phyloP scores from a whole-genome alignment of 306 rosid species.

The Dryas alaskensis region DNA sequence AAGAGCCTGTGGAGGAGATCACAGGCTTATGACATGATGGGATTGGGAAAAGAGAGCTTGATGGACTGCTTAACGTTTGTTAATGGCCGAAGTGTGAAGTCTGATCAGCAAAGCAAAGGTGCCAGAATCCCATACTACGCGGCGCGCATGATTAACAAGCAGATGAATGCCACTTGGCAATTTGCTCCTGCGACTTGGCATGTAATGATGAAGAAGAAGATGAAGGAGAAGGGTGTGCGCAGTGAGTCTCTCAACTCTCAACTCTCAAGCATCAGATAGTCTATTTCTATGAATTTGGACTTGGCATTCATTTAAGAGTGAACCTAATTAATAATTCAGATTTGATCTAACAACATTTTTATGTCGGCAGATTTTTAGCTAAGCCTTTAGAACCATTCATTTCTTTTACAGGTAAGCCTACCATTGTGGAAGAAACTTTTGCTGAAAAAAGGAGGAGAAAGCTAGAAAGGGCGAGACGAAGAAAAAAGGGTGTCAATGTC shows the following conservation, averaged over 20 bases:
- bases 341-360: neutral
- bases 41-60: slow-evolving; percentile 57
- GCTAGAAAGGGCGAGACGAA: slow-evolving; percentile 5
- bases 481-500: neutral
- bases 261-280: too few relatives aligned
- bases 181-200: slow-evolving; percentile 30
- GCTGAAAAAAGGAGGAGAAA: slow-evolving; percentile 29
- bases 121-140: slow-evolving; percentile 47
- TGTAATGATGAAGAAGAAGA: too few relatives aligned
- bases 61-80: slow-evolving; percentile 55
- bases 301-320: too few relatives aligned
- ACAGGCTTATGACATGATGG: slow-evolving; percentile 62
- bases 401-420: slow-evolving; percentile 21
- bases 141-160: slow-evolving; percentile 53
- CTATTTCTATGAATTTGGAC: too few relatives aligned
- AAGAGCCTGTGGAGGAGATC: slow-evolving; percentile 78
- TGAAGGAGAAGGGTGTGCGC: neutral
- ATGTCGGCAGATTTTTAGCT: neutral
- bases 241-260: slow-evolving; percentile 6
- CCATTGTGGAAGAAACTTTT: slow-evolving; percentile 10
- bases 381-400: neutral
- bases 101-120: slow-evolving; percentile 14
- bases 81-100: slow-evolving; percentile 22
- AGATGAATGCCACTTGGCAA: slow-evolving; percentile 50
- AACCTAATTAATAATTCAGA: too few relatives aligned